Conservation (phyloP, 257 asterid species). For the Nicotiana paniculata region DNA sequence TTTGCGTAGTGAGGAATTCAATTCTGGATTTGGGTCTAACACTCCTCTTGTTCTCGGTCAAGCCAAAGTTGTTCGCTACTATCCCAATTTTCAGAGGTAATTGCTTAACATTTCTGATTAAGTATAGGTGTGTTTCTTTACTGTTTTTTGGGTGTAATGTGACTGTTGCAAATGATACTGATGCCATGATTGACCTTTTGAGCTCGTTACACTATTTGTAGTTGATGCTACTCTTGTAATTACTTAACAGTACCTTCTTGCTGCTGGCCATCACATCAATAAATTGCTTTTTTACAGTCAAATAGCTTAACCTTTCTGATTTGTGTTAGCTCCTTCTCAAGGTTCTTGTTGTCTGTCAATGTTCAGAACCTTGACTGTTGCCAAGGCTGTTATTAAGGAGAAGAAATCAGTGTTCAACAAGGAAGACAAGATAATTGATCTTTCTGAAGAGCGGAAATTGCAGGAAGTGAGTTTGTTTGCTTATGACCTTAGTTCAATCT, state of each 20-base stretch:
- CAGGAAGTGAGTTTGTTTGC: conserved; percentile 58
- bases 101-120: conserved; percentile 2
- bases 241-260: neutral
- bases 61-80: conserved; percentile 77
- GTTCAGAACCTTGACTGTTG: conserved; percentile 60
- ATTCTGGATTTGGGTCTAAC: conserved; percentile 87
- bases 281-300: neutral
- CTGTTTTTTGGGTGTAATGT: conserved; percentile 1
- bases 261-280: neutral
- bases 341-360: conserved; percentile 23
- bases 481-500: neutral
- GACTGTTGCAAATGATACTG: neutral
- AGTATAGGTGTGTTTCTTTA: neutral
- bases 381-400: conserved; percentile 70
- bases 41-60: conserved; percentile 90
- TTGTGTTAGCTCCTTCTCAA: neutral
- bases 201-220: neutral
- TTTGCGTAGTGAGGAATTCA: conserved; percentile 67
- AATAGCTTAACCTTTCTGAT: conserved; percentile 11
- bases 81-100: conserved; percentile 74
- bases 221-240: neutral
- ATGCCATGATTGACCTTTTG: neutral
- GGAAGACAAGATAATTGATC: conserved; percentile 62
- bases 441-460: conserved; percentile 61
- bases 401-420: conserved; percentile 64